Evolutionary conservation across 129 eudicot genomes (phyloP), one percentile per base, ranked within the genome.

Genomic region (Helianthus tuberosus): DNA sequence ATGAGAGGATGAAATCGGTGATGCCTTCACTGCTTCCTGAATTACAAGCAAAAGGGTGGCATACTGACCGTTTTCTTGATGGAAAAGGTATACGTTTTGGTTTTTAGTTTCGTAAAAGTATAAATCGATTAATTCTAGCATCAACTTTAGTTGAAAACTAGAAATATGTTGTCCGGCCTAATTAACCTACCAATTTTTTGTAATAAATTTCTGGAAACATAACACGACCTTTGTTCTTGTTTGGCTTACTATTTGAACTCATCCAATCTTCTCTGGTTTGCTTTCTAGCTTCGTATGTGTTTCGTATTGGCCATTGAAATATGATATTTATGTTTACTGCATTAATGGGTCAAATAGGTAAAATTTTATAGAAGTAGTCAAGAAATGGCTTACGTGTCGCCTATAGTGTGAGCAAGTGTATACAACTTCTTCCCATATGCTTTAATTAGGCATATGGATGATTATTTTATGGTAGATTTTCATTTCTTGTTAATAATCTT

Each of bases 21-120:
- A 83, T 89, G 66, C 51, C 83, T 29, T 85, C 87, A 8, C 78
- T 92, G 75, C 43, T 89, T 6, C 79, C 91, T 23, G 84, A 88
- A 80, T 71, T 94, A 71, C 96, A 86, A 81, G 80, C 83, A 5
- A 94, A 85, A 80, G 98, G 98, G 32, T 94, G 98, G 98, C 98
- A 94, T 79, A 88, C 96, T 1, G 98, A 94, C 80, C 98, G 96
- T 11, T 94, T 90, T 78, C 89, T 94, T 79, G 97, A 90, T 82
- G 98, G 98, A 51, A 83, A 89, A 2, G 98, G 97, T 68, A 80
- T 74, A 47, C 93, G 98, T 17, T 90, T 88, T 71, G 25, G 82
- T 29, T 55, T 64, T 25, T 78, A 69, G 71, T 14, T 64, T 38
- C 48, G 5, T 9, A 35, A 8, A 36, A 32, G 36, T 32, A 32